These are phyloP conservation scores for Potentilla sterilis DNA, from an alignment of 306 rosid genomes.

Conservation along the genomic window DNA sequence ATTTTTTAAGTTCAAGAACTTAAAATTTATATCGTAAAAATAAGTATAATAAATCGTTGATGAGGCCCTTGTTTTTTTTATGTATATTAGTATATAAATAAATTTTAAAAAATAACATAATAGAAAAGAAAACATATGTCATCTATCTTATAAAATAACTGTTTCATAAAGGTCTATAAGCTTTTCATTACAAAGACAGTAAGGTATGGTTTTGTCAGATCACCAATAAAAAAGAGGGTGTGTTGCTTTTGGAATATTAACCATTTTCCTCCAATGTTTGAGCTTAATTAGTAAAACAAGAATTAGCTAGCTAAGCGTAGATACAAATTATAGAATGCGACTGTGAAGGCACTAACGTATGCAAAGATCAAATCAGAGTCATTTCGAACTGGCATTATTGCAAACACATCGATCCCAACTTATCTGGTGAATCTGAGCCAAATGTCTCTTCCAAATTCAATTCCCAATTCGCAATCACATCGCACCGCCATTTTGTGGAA, in stretches of 20 bases:
- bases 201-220: background rate
- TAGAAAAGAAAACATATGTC: too few relatives aligned
- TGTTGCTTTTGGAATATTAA: background rate
- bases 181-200: background rate
- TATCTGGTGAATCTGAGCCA: slow-evolving; percentile 30
- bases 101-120: too few relatives aligned
- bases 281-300: background rate
- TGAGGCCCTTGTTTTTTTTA: too few relatives aligned
- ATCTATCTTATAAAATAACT: too few relatives aligned
- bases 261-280: background rate
- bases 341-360: background rate
- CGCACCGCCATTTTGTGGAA: background rate
- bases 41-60: too few relatives aligned
- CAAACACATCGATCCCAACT: slow-evolving; percentile 19
- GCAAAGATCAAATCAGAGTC: slow-evolving; percentile 34
- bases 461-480: slow-evolving; percentile 8
- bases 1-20: too few relatives aligned
- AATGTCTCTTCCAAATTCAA: slow-evolving; percentile 14
- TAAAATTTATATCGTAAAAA: too few relatives aligned
- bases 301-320: background rate
- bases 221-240: background rate
- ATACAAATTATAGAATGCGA: background rate
- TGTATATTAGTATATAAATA: too few relatives aligned
- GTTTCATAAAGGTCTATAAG: background rate
- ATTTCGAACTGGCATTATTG: slow-evolving; percentile 19